These are phyloP conservation scores for Aspergillus affinis DNA, from an alignment of 495 filamentous ascomycete species.

Conservation along the genomic window DNA sequence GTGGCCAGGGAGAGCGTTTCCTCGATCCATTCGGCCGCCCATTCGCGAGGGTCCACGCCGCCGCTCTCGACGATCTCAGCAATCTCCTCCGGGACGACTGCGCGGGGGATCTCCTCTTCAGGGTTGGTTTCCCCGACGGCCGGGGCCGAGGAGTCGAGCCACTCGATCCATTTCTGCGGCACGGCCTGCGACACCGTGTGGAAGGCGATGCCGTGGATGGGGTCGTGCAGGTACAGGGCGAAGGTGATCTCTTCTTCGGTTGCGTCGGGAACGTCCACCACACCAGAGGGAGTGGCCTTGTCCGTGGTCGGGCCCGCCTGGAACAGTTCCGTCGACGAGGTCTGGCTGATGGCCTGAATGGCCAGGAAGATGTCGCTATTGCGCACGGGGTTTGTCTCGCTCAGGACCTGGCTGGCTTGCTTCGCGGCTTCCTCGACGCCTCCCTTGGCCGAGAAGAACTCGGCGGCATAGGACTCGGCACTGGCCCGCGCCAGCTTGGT, in stretches of 20 bases:
- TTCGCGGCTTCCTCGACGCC: conserved; percentile 79
- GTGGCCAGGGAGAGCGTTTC: conserved; percentile 77
- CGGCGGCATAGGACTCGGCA: conserved; percentile 81
- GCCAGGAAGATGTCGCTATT: conserved; percentile 93
- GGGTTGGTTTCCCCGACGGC: conserved; percentile 39
- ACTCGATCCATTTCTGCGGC: conserved; percentile 84
- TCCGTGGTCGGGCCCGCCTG: conserved; percentile 53
- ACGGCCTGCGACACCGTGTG: conserved; percentile 77
- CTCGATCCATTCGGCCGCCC: conserved; percentile 97
- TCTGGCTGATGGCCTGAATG: conserved; percentile 79
- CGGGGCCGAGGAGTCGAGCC: conserved; percentile 78
- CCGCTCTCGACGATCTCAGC: conserved; percentile 82
- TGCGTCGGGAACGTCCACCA: conserved; percentile 49
- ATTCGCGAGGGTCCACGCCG: conserved; percentile 92
- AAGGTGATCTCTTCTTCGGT: conserved; percentile 68
- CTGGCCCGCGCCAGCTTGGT: conserved; percentile 85
- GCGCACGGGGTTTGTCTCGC: conserved; percentile 83
- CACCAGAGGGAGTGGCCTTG: conserved; percentile 52
- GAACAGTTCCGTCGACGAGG: conserved; percentile 65
- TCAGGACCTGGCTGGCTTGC: conserved; percentile 68
- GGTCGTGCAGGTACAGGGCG: conserved; percentile 90
- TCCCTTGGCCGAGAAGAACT: conserved; percentile 74
- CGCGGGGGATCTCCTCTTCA: conserved; percentile 37
- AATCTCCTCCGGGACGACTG: conserved; percentile 75
- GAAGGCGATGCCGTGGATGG: conserved; percentile 88